phyloP scores from a whole-genome alignment of 2,329 filamentous ascomycete genomes.

The Aspergillus fijiensis region DNA sequence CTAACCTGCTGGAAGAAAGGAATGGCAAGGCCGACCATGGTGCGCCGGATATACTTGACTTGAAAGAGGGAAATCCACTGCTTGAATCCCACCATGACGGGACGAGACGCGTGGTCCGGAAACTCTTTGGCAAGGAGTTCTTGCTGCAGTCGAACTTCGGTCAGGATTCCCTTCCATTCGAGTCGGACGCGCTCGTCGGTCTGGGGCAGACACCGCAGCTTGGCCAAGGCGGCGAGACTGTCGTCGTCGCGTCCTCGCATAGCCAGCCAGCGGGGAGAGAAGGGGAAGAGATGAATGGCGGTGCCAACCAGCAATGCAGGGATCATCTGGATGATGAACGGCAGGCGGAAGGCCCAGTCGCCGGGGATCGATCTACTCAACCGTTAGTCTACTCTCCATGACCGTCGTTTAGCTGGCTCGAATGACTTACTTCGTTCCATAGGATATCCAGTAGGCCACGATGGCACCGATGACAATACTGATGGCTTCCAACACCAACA shows the following conservation, averaged over 20 bases:
- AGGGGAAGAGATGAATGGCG: constrained; percentile 48
- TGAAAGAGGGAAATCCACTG: too few species aligned
- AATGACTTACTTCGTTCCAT: constrained; percentile 44
- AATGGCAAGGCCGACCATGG: too few species aligned
- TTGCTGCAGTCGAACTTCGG: constrained; percentile 52
- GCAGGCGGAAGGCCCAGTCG: constrained; percentile 48
- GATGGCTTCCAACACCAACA: constrained; percentile 24
- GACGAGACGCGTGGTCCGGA: not conserved
- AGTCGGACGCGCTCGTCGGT: constrained; percentile 49
- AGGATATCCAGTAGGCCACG: constrained; percentile 42
- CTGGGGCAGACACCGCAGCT: constrained; percentile 48
- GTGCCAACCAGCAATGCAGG: constrained; percentile 31
- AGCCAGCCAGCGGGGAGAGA: constrained; percentile 54
- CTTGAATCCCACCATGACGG: too few species aligned
- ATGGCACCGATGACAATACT: constrained; percentile 27
- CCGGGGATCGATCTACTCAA: constrained; percentile 10
- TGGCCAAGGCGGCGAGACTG: constrained; percentile 43
- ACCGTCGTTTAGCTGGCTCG: not conserved
- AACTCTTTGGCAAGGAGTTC: constrained; percentile 5
- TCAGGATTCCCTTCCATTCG: constrained; percentile 50
- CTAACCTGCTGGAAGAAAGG: too few species aligned
- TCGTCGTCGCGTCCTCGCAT: constrained; percentile 46
- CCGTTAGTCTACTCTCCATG: too few species aligned
- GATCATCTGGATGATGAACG: constrained; percentile 46
- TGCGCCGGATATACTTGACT: too few species aligned